A percentile compares a stretch with the other conserved stretches of the same genome.
phyloP scores from a whole-genome alignment of 805 yeast genomes.

The Yarrowia keelungensis region DNA sequence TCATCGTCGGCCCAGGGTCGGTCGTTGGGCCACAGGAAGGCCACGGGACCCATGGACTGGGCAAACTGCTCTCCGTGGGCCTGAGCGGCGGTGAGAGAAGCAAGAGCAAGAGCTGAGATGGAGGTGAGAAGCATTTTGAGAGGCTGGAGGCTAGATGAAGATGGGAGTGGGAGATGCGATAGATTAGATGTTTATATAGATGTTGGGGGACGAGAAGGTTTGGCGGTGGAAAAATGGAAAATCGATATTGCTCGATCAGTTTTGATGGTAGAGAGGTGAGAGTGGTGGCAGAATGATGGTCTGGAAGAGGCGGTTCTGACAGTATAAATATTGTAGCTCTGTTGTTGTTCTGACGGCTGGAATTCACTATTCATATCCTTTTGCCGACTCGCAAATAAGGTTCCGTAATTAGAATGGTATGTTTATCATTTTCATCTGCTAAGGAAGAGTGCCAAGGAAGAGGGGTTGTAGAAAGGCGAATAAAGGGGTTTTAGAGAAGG shows the following conservation, averaged over 20 bases:
- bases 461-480: neutral
- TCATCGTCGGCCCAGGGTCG: conserved; percentile 58
- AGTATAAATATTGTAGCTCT: neutral
- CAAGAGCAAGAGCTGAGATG: conserved; percentile 35
- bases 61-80: conserved; percentile 52
- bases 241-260: neutral
- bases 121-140: conserved; percentile 36
- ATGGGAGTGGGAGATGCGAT: neutral
- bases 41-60: conserved; percentile 53
- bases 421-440: conserved; percentile 35
- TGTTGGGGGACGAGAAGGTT: neutral
- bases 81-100: conserved; percentile 38
- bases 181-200: conserved; percentile 24
- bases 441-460: conserved; percentile 34
- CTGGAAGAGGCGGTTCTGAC: neutral
- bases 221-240: neutral
- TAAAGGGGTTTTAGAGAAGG: too few species aligned
- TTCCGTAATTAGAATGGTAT: neutral
- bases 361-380: neutral
- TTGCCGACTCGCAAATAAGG: neutral
- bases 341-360: too few species aligned
- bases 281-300: neutral
- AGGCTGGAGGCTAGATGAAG: neutral
- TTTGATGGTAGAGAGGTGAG: neutral
- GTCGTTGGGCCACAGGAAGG: conserved; percentile 54